Percentiles rank a stretch among this genome's conserved stretches.
Conservation (phyloP, 2,329 filamentous ascomycete species). For the Nemania sp. region DNA sequence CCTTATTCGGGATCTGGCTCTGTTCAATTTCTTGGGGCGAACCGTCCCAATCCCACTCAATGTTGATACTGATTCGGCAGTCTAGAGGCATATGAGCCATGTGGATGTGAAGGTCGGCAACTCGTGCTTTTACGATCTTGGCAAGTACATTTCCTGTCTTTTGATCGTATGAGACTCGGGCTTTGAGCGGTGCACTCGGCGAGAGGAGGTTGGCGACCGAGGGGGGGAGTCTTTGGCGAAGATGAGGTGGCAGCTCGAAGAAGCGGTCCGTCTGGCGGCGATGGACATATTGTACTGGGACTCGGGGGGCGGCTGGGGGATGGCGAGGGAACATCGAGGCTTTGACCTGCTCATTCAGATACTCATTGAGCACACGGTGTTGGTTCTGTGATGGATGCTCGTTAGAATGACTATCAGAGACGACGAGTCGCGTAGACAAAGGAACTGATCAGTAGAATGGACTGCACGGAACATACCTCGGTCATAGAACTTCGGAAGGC, state of each 20-base stretch:
- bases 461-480: slow-evolving; percentile 68
- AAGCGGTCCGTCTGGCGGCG: slow-evolving; percentile 86
- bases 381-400: slow-evolving; percentile 67
- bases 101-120: slow-evolving; percentile 88
- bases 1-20: slow-evolving; percentile 52
- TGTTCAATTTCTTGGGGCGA: slow-evolving; percentile 68
- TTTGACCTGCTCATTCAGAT: slow-evolving; percentile 77
- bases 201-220: slow-evolving; percentile 72
- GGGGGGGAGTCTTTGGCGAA: slow-evolving; percentile 71
- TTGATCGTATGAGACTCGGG: slow-evolving; percentile 82
- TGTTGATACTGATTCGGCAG: slow-evolving; percentile 92
- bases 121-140: slow-evolving; percentile 91
- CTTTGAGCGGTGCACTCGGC: slow-evolving; percentile 67
- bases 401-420: slow-evolving; percentile 20
- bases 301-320: slow-evolving; percentile 61
- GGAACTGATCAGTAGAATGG: slow-evolving; percentile 13
- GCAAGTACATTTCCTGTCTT: slow-evolving; percentile 76
- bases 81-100: slow-evolving; percentile 84
- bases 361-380: slow-evolving; percentile 86
- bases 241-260: slow-evolving; percentile 75
- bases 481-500: slow-evolving; percentile 92
- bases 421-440: neutral
- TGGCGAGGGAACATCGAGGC: slow-evolving; percentile 68
- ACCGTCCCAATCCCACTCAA: slow-evolving; percentile 90
- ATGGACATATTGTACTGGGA: slow-evolving; percentile 83